phyloP scores from a whole-genome alignment of 1,284 basidiomycete species.

The Moniliella sp. region DNA sequence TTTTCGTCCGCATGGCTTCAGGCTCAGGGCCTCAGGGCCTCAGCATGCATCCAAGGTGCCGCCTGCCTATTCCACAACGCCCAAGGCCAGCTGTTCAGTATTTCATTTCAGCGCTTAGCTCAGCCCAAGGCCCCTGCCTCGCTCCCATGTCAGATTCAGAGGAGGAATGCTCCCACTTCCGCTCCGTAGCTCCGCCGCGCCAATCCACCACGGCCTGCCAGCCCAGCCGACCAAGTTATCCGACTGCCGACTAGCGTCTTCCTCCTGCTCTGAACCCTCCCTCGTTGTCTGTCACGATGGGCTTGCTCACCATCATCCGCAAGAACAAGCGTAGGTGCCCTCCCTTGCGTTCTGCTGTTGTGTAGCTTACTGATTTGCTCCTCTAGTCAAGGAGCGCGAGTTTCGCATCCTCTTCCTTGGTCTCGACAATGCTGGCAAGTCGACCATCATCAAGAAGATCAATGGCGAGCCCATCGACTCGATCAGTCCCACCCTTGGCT shows the following conservation, averaged over 20 bases:
- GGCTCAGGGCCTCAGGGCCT: too few relatives aligned
- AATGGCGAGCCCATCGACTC: constrained; percentile 58
- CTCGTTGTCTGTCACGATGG: constrained; percentile 38
- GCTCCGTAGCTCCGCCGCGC: background rate
- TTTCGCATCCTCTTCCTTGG: constrained; percentile 94
- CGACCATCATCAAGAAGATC: constrained; percentile 83
- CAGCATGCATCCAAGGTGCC: too few relatives aligned
- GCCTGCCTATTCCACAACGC: too few relatives aligned
- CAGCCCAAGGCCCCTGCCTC: background rate
- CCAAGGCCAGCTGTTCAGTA: too few relatives aligned
- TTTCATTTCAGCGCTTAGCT: background rate
- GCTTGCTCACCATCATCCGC: constrained; percentile 81
- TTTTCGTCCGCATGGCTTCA: too few relatives aligned
- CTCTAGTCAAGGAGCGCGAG: constrained; percentile 48
- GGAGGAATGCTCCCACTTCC: background rate
- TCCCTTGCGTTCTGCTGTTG: background rate
- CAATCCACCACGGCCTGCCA: background rate
- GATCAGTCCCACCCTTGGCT: constrained; percentile 82
- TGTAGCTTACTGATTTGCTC: background rate
- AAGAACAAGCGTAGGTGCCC: constrained; percentile 63
- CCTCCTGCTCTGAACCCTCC: too few relatives aligned
- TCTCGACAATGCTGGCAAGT: constrained; percentile 97
- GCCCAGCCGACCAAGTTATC: background rate
- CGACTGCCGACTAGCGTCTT: too few relatives aligned
- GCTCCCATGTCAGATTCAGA: background rate